Conservation (phyloP, 306 rosid species). For the Astragalus glycyphyllos region DNA sequence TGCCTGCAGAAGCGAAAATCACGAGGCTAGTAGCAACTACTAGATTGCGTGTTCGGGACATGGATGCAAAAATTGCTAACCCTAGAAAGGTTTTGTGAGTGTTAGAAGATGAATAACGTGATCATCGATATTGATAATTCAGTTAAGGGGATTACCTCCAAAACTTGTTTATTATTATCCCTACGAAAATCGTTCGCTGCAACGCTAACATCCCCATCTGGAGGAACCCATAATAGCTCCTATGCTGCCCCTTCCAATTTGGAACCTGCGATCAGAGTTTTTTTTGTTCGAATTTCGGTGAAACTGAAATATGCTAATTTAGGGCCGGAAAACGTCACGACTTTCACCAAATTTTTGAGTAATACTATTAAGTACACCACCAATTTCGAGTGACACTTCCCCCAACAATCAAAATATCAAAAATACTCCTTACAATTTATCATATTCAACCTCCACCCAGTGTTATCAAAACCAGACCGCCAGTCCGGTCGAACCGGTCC, state of each 20-base stretch:
- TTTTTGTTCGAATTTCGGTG: background rate
- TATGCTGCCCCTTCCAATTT: background rate
- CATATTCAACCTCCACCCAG: too few relatives aligned
- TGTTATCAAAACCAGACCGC: too few relatives aligned
- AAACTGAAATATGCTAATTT: too few relatives aligned
- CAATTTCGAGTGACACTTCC: too few relatives aligned
- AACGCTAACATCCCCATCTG: background rate
- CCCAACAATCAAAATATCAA: too few relatives aligned
- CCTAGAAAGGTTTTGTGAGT: constrained; percentile 28
- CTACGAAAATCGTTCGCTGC: constrained; percentile 2
- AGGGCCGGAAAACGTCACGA: too few relatives aligned
- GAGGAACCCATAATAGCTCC: background rate
- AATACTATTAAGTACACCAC: too few relatives aligned
- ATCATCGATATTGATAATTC: background rate
- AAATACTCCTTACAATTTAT: too few relatives aligned
- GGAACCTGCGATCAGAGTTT: background rate
- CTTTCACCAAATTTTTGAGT: too few relatives aligned
- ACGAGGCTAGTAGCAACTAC: constrained; percentile 73
- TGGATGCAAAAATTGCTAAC: constrained; percentile 36
- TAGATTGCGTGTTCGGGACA: constrained; percentile 68
- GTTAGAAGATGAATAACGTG: background rate
- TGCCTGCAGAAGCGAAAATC: constrained; percentile 71
- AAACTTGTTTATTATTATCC: background rate
- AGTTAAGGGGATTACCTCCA: constrained; percentile 12
- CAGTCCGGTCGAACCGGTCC: too few relatives aligned